phyloP scores from a whole-genome alignment of 1,139 yeast genomes.

The Kluyveromyces sp. region DNA sequence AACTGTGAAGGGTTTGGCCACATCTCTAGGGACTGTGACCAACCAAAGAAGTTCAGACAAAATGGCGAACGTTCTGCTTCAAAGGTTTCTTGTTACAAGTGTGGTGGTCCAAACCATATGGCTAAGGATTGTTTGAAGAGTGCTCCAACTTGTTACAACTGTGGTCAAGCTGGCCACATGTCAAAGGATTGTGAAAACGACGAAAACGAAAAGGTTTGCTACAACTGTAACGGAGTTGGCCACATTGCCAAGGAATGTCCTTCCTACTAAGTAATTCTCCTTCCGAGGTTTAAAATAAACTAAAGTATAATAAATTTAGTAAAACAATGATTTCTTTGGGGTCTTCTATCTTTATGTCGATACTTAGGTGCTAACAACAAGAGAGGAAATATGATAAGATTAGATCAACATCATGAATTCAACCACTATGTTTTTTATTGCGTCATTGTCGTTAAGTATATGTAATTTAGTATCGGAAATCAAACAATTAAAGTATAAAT shows the following conservation, averaged over 20 bases:
- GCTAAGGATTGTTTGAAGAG: conserved; percentile 86
- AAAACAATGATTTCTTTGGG: too few relatives aligned
- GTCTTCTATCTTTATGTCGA: too few relatives aligned
- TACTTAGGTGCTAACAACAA: too few relatives aligned
- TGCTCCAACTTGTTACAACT: conserved; percentile 77
- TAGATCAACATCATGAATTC: too few relatives aligned
- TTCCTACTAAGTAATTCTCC: conserved; percentile 28
- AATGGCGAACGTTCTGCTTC: conserved; percentile 16
- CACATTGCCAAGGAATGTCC: conserved; percentile 85
- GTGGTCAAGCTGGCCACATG: conserved; percentile 86
- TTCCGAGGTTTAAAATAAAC: too few relatives aligned
- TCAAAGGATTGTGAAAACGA: conserved; percentile 69
- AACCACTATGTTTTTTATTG: too few relatives aligned
- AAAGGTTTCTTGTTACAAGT: conserved; percentile 74
- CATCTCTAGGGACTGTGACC: conserved; percentile 64
- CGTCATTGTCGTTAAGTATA: too few relatives aligned
- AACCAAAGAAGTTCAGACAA: conserved; percentile 31
- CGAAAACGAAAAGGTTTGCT: conserved; percentile 54
- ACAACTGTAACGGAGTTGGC: conserved; percentile 85
- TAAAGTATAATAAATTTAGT: too few relatives aligned
- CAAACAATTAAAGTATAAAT: too few relatives aligned
- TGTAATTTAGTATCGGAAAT: too few relatives aligned
- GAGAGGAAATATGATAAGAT: too few relatives aligned
- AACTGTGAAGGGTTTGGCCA: conserved; percentile 85
- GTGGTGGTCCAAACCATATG: conserved; percentile 90